These are phyloP conservation scores for Mycena rosella DNA, from an alignment of 768 basidiomycete genomes.

Conservation along the genomic window DNA sequence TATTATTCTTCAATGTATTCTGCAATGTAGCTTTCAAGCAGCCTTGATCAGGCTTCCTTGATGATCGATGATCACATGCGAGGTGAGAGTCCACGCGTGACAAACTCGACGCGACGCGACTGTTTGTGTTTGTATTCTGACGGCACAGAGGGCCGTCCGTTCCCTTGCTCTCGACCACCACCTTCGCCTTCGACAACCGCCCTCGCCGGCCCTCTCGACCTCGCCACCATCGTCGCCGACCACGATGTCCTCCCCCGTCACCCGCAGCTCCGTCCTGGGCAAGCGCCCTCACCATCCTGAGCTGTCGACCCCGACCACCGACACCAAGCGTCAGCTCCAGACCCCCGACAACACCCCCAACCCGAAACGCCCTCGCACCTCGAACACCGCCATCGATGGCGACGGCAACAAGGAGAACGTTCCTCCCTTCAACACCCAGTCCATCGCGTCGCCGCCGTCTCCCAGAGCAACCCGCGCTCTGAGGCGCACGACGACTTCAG, in stretches of 20 bases:
- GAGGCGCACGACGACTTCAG: slow-evolving; percentile 52
- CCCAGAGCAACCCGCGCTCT: slow-evolving; percentile 31
- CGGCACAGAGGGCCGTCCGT: not conserved
- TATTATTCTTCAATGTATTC: slow-evolving; percentile 21
- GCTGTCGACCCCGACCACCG: slow-evolving; percentile 42
- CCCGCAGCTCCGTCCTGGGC: slow-evolving; percentile 47
- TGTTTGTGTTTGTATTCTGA: slow-evolving; percentile 29
- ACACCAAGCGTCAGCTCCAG: slow-evolving; percentile 57
- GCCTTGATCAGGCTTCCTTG: no score
- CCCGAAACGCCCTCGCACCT: slow-evolving; percentile 72
- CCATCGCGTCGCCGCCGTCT: slow-evolving; percentile 40
- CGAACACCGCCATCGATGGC: slow-evolving; percentile 58
- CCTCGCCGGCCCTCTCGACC: slow-evolving; percentile 8
- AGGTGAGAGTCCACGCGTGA: not conserved
- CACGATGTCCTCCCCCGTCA: slow-evolving; percentile 40
- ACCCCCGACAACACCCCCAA: slow-evolving; percentile 76
- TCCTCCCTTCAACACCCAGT: slow-evolving; percentile 66
- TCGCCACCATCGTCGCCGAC: slow-evolving; percentile 5
- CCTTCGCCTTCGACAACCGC: not conserved
- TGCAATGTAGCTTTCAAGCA: not conserved
- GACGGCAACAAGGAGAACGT: slow-evolving; percentile 85
- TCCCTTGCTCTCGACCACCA: slow-evolving; percentile 31
- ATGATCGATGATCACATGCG: not conserved
- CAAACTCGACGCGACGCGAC: slow-evolving; percentile 26
- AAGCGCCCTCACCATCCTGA: slow-evolving; percentile 47